Percentiles rank a stretch among this genome's conserved stretches.
phyloP scores from a whole-genome alignment of 371 early-diverging fungal genomes.

The Mucor velutinosus region DNA sequence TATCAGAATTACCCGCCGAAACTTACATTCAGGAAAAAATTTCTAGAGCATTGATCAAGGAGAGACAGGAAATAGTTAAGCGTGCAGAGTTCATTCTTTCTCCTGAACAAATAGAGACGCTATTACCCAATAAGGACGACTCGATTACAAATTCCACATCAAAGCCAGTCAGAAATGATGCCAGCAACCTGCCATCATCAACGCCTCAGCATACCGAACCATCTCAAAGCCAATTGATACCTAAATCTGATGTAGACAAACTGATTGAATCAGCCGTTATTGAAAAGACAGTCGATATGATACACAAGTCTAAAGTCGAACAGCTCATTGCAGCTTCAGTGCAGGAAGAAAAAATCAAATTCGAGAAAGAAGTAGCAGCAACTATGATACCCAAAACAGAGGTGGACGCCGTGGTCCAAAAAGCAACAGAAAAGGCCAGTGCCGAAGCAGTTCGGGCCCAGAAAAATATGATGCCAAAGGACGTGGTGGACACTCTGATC shows the following conservation, averaged over 20 bases:
- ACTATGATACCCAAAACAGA: constrained; percentile 1
- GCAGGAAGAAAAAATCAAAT: not conserved
- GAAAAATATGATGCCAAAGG: not conserved
- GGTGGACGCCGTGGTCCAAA: not conserved
- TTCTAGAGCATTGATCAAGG: constrained; percentile 8
- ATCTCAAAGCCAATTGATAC: not conserved
- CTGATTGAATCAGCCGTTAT: constrained; percentile 12
- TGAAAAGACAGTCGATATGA: constrained; percentile 5
- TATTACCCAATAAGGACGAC: not conserved
- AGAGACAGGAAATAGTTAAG: constrained; percentile 10
- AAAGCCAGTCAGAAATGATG: not conserved
- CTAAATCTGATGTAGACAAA: constrained; percentile 15
- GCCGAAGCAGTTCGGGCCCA: not conserved
- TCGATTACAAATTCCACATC: not conserved
- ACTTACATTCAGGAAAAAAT: constrained; percentile 9
- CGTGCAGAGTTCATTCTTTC: constrained; percentile 20
- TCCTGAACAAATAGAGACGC: constrained; percentile 15
- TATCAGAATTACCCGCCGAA: not conserved
- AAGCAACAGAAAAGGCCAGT: constrained; percentile 1
- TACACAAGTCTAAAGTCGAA: constrained; percentile 8
- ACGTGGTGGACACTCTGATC: constrained; percentile 4
- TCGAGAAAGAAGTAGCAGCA: not conserved
- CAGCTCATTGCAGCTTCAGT: not conserved
- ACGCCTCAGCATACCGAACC: not conserved
- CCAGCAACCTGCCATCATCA: too few species aligned